Percentiles rank a stretch among this genome's conserved stretches.
Evolutionary conservation across 352 stramenopile genomes (phyloP).

Genomic region (Thalassiosira pacifica): DNA sequence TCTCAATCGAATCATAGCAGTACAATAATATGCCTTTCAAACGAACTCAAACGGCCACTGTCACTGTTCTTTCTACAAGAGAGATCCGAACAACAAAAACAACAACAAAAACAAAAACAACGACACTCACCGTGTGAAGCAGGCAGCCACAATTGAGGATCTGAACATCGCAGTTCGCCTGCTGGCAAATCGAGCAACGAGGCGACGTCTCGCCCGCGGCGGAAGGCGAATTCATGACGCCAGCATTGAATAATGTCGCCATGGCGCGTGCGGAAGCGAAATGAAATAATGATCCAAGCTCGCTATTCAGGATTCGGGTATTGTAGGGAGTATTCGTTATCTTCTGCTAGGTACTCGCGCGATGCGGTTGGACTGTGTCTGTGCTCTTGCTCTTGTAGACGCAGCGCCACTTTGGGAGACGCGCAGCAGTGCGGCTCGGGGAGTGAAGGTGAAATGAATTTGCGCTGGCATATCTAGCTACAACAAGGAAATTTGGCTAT

Average conservation of each 20-base stretch:
- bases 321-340: too few relatives aligned
- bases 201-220: not conserved
- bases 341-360: too few relatives aligned
- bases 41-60: not conserved
- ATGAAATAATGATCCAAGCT: too few relatives aligned
- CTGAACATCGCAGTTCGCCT: slow-evolving; percentile 32
- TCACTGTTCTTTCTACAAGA: not conserved
- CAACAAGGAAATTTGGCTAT: too few relatives aligned
- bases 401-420: too few relatives aligned
- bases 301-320: too few relatives aligned
- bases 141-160: slow-evolving; percentile 39
- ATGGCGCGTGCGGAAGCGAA: not conserved
- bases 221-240: not conserved
- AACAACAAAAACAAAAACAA: too few relatives aligned
- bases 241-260: not conserved
- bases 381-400: too few relatives aligned
- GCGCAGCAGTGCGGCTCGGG: too few relatives aligned
- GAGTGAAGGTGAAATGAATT: too few relatives aligned
- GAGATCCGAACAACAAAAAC: not conserved
- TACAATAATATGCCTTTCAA: not conserved
- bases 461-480: too few relatives aligned
- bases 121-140: slow-evolving; percentile 53
- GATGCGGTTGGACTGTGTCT: too few relatives aligned
- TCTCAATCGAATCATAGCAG: not conserved
- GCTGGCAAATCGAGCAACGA: slow-evolving; percentile 40